These are phyloP conservation scores for Cornus suecica DNA, from an alignment of 148 eudicot species.

Conservation along the genomic window DNA sequence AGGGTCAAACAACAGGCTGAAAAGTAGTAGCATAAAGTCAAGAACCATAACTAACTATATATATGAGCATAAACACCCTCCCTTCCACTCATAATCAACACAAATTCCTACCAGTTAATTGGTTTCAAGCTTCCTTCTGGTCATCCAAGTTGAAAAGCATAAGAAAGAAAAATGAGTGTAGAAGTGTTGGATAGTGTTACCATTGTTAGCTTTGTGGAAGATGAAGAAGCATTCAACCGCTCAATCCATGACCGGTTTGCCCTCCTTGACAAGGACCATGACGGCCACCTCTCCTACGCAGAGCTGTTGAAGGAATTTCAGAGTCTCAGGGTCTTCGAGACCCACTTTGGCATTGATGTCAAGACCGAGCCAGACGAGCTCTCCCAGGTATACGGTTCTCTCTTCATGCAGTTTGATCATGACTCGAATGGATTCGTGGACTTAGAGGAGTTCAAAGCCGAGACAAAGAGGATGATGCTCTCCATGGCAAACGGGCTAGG, in stretches of 20 bases:
- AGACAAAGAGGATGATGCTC: constrained; percentile 22
- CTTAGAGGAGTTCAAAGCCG: constrained; percentile 23
- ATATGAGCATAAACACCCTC: neutral
- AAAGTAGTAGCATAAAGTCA: neutral
- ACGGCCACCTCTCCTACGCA: constrained; percentile 18
- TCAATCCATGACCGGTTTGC: constrained; percentile 12
- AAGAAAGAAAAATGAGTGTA: constrained; percentile 5
- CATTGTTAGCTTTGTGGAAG: constrained; percentile 9
- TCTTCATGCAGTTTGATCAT: constrained; percentile 18
- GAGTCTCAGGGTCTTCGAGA: constrained; percentile 21
- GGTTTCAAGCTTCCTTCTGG: neutral
- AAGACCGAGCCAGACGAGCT: constrained; percentile 15
- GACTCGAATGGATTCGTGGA: constrained; percentile 24
- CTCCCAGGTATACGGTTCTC: constrained; percentile 1
- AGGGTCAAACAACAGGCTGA: no score
- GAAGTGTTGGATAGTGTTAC: constrained; percentile 12
- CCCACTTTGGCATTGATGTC: constrained; percentile 18
- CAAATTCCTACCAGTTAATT: no score
- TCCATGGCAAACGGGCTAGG: constrained; percentile 22
- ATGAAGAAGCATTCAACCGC: constrained; percentile 13
- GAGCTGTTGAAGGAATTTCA: constrained; percentile 24
- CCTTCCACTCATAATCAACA: no score
- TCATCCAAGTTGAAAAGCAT: neutral
- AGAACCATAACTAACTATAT: neutral
- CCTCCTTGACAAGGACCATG: constrained; percentile 16